Base-by-base conservation (phyloP, 2,329 filamentous ascomycete species). In the Talaromyces funiculosus region DNA sequence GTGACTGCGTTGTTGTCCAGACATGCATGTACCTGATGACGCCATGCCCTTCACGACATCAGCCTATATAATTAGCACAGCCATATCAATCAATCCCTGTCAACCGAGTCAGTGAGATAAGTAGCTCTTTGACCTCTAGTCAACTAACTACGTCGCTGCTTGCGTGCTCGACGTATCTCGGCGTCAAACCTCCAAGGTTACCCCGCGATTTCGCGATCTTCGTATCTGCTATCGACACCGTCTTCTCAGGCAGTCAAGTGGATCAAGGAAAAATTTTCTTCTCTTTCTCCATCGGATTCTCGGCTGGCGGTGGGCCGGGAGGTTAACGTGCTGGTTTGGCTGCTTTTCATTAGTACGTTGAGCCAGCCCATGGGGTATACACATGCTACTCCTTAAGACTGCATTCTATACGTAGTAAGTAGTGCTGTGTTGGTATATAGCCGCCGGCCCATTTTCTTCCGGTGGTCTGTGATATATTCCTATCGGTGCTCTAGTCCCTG, bases 161-260 rank as follows among this genome's bases (percentile, higher is more conserved):
- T 42, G 18, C 1, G 18, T 9, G 12, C 18, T 40, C 14, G n/a
- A 18, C n/a, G n/a, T 42, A 42, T 42, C 38, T 42, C 38, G 38
- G 37, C 18, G 37, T 40, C 37, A 5, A 26, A 47, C 6, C 14
- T 47, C 22, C 43, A 49, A 31, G 45, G 29, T 33, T 33, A 51
- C 47, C 47, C 47, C 47, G 47, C 47, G 47, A 51, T 51, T 33
- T 51, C 47, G 47, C 29, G 29, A 51, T 51, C 47, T 51, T 51
- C 47, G 29, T 51, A 51, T 51, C 45, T 47, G 24, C 43, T 31
- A 49, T 49, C 45, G 45, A 49, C 45, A 49, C 26, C 45, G n/a
- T 31, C 24, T 9, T 29, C 24, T 29, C 16, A 10, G 12, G 16
- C 6, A 18, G 6, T 29, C 24, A 14, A 51, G 47, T 51, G 47